Evolutionary conservation across 2,329 filamentous ascomycete species (phyloP), one percentile per base, ranked within the genome.

Genomic region (Aspergillus novofumigatus): DNA sequence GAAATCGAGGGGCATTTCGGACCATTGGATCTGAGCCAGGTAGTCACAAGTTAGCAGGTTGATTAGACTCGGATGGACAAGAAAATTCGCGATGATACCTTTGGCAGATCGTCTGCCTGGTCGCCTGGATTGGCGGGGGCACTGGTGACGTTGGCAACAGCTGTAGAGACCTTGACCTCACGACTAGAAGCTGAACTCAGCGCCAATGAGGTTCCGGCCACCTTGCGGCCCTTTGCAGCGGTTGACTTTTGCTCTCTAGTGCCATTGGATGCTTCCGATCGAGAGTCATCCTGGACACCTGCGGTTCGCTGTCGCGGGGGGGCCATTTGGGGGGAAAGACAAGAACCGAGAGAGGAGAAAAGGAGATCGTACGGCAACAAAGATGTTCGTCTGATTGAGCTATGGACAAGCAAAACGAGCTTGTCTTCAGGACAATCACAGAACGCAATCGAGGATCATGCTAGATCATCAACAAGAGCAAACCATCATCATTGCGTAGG

Each of bases 191-290:
- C 57, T 14, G 62, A 42, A 10, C 53, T 56, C 38, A 49, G 52
- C 4, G 48, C 50, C 10, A 59, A 26, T 8, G 60, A 58, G 17
- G 52, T 57, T 54, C 62, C 65, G 7, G 63, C 65, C 4, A 63
- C 56, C 51, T 73, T 74, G 21, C 72, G 67, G 32, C 69, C 68
- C 58, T 73, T 76, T 1, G 62, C 58, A 8, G 67, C 58, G 7
- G 68, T 65, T 8, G 62, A 55, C 53, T 69, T 72, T 49, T 67
- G 67, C 56, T 77, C 75, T 63, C 70, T 73, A 14, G 74, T 72
- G 45, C 73, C 69, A 59, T 75, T 79, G 38, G 77, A 78, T n/a
- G 75, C 73, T 69, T 80, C 78, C 20, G 77, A 79, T 58, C 77
- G 70, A 26, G 77, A 77, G 64, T 80, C 78, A 56, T 80, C 78